Base-by-base conservation (phyloP, 495 filamentous ascomycete genomes). In the Friedmanniomyces simplex region DNA sequence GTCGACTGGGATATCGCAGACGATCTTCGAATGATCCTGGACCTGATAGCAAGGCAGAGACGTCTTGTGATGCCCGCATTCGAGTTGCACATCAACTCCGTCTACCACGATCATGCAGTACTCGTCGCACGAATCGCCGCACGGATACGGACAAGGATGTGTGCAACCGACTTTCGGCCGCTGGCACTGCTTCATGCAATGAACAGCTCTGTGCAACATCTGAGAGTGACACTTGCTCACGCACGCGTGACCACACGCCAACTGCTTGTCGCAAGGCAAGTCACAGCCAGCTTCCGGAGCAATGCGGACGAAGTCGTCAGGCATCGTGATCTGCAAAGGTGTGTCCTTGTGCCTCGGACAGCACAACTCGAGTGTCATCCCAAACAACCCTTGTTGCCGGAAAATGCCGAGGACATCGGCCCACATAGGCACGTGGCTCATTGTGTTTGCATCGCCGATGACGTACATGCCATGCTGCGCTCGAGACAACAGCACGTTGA, bases 381-480 rank as follows among this genome's bases (percentile, higher is more conserved):
- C 84, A 16, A 88, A 66, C 34, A 79, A 80, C 2, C 69, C 72
- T 0, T 69, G 68, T 0, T 61, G 59, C 30, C 68, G 60, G 2
- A 91, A 58, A 14, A 85, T 80, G 0, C 67, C 57, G 24, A 86
- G 63, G 7, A 93, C 79, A 2, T 85, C 54, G 1, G 64, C 70
- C 88, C 88, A 95, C 85, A 93, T 91, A 0, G 66, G 59, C 3
- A 90, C 75, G 41, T 70, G 63, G 1, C 43, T 57, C 32, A 25
- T 73, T 14, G 86, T 83, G 32, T 73, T 66, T 1, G 79, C 68
- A 63, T 91, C 89, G 14, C 89, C 87, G 48, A 93, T 82, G 47
- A 95, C 79, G 66, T 89, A 95, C 84, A 94, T 88, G 7, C 89
- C 87, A 66, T 95, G 81, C 64, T 82, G 74, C 7, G 87, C 88